Conservation (phyloP, 805 yeast species). For the Lipomyces mesembrius region DNA sequence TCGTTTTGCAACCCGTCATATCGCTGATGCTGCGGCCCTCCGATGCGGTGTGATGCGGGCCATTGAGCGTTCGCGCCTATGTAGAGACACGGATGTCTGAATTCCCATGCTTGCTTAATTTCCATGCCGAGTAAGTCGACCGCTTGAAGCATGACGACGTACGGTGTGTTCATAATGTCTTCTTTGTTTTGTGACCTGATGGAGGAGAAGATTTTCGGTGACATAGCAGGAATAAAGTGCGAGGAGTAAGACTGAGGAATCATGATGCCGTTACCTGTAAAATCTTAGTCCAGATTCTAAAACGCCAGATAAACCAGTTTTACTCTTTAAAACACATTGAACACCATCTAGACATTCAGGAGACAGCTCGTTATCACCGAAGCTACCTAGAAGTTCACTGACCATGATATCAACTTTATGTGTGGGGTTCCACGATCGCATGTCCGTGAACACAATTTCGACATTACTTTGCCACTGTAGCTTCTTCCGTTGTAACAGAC, state of each 20-base stretch:
- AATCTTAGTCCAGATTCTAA: conserved; percentile 3
- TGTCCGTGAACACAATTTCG: conserved; percentile 60
- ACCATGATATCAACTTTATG: conserved; percentile 62
- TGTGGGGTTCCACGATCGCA: conserved; percentile 55
- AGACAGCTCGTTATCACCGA: conserved; percentile 88
- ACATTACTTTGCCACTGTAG: conserved; percentile 60
- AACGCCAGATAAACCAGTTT: conserved; percentile 42
- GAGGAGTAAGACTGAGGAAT: conserved; percentile 67
- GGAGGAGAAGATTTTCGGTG: conserved; percentile 55
- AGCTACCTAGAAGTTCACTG: conserved; percentile 85
- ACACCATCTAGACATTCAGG: conserved; percentile 73
- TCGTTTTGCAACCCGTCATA: not conserved
- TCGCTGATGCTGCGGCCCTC: no score
- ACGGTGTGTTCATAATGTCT: conserved; percentile 47
- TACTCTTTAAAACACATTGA: conserved; percentile 49
- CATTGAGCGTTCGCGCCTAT: conserved; percentile 1
- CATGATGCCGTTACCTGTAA: conserved; percentile 52
- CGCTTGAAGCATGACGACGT: conserved; percentile 51
- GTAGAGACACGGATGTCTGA: conserved; percentile 54
- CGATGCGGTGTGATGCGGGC: not conserved
- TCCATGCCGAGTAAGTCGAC: conserved; percentile 54
- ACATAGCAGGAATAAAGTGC: conserved; percentile 67
- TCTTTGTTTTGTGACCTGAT: conserved; percentile 29
- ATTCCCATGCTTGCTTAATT: conserved; percentile 63
- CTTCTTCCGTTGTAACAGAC: conserved; percentile 54